Base-by-base conservation (phyloP, 305 asterid species). In the Fraxinus xanthoxyloides region DNA sequence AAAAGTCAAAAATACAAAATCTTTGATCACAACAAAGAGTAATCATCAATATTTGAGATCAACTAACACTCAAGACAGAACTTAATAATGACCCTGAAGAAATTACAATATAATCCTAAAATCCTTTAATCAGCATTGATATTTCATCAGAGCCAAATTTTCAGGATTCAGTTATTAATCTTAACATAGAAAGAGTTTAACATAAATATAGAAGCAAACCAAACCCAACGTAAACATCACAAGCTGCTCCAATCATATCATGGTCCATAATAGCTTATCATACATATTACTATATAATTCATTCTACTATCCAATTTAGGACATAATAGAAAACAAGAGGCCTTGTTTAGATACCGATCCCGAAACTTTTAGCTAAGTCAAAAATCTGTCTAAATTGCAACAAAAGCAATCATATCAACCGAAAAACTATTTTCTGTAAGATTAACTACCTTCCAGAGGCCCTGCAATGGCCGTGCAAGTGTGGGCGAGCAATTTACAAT, bases 381-480 rank as follows among this genome's bases (percentile, higher is more conserved):
- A 77, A 17, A 63, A 12, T 7, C 15, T 23, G 67, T 76, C 82
- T 59, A 61, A 61, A 21, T 61, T 21, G 13, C 72, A 7, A 61
- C 10, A 61, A 59, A n/a, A 48, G 6, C 70, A 79, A 40, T 31
- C 38, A 67, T n/a, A 72, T 67, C 17, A 82, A 48, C 12, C 1
- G 79, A 23, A 65, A 34, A 69, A 48, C n/a, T 75, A 83, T 76
- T 26, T 76, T 38, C 77, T 21, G 24, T 19, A 56, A 38, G 59
- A 43, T 76, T 51, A 10, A 73, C 46, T 86, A 95, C 98, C 98
- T 95, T 95, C 99, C 99, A 94, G 46, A 95, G 87, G 77, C 98
- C 99, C 90, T 95, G 99, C 87, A 95, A 90, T 38, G 99, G 99
- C 54, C 91, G 90, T n/a, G 87, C 59, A 30, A 88, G 91, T 3